Evolutionary conservation across 768 basidiomycete species (phyloP).

Genomic region (Boletus rufocinnamomeus): DNA sequence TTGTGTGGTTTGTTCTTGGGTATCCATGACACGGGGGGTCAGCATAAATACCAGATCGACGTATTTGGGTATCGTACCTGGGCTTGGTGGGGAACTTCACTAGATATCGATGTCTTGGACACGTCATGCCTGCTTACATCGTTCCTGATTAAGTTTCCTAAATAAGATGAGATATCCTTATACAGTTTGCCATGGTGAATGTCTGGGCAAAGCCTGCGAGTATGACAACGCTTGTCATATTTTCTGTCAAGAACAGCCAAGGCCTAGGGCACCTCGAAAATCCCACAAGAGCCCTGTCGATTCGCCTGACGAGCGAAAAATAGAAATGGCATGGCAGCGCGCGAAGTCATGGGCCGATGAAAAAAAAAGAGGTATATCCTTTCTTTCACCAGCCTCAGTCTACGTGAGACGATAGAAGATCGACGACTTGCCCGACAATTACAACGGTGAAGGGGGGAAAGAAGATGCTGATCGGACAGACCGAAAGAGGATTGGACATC

Average conservation of each 20-base stretch:
- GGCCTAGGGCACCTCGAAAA: not conserved
- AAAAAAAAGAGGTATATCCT: not conserved
- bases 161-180: not conserved
- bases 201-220: not conserved
- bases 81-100: slow-evolving; percentile 2
- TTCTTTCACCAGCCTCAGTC: not conserved
- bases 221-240: not conserved
- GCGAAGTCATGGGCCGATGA: not conserved
- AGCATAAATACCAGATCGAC: slow-evolving; percentile 6
- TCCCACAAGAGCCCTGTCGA: not conserved
- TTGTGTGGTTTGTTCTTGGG: not conserved
- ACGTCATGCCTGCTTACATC: slow-evolving; percentile 17
- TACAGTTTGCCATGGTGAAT: not conserved
- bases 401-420: slow-evolving; percentile 8
- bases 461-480: slow-evolving; percentile 7
- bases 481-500: not conserved
- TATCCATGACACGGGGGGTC: slow-evolving; percentile 4
- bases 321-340: not conserved
- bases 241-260: not conserved
- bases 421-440: slow-evolving; percentile 3
- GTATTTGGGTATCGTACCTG: slow-evolving; percentile 16
- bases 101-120: slow-evolving; percentile 3
- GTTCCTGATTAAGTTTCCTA: slow-evolving; percentile 5
- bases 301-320: not conserved
- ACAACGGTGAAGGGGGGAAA: not conserved